A percentile compares a stretch with the other conserved stretches of the same genome.
Conservation (phyloP, 129 eudicot genomes). For the Pseudognaphalium luteoalbum region DNA sequence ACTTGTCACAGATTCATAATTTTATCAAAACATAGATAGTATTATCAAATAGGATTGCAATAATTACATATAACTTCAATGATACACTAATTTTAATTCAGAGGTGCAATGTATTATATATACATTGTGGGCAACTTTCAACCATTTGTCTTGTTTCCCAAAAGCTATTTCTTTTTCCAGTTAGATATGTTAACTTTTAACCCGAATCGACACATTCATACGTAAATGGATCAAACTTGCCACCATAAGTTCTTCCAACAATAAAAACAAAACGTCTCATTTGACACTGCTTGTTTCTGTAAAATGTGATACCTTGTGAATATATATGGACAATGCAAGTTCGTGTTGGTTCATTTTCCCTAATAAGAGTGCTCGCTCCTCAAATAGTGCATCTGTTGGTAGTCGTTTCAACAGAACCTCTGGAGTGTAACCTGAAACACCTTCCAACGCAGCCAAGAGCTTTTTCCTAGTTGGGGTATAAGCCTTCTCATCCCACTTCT, state of each 20-base stretch:
- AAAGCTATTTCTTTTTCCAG: background rate
- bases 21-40: background rate
- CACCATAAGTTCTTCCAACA: background rate
- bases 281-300: background rate
- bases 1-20: background rate
- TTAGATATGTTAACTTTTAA: background rate
- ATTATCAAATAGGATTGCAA: background rate
- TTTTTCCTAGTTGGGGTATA: slow-evolving; percentile 84
- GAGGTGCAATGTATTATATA: background rate
- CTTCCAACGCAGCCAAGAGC: slow-evolving; percentile 85
- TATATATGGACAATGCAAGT: slow-evolving; percentile 92
- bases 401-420: slow-evolving; percentile 80
- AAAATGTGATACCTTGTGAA: slow-evolving; percentile 72
- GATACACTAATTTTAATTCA: background rate
- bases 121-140: background rate
- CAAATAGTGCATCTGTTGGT: slow-evolving; percentile 78
- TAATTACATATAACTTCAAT: background rate
- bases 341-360: slow-evolving; percentile 99
- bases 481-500: slow-evolving; percentile 86
- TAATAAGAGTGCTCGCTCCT: slow-evolving; percentile 84
- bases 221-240: background rate
- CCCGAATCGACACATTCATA: background rate
- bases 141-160: background rate
- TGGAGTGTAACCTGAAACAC: slow-evolving; percentile 86
- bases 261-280: background rate